phyloP scores from a whole-genome alignment of 148 eudicot genomes.

The Limonium bicolor region DNA sequence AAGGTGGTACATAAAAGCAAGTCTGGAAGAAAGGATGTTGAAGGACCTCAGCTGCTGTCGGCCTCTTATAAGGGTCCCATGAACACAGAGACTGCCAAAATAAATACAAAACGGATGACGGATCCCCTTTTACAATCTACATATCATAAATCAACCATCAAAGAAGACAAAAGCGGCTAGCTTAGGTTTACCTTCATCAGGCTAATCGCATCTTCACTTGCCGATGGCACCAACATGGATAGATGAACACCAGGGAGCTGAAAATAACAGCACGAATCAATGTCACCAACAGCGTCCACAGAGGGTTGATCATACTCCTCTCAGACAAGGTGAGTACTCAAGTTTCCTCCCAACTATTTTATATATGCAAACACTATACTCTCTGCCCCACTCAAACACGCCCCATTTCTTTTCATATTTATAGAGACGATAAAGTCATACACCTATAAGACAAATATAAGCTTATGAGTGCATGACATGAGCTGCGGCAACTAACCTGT shows the following conservation, averaged over 20 bases:
- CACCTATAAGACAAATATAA: background rate
- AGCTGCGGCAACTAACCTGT: slow-evolving; percentile 41
- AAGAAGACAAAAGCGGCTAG: no score
- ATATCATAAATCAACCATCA: background rate
- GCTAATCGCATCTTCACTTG: slow-evolving; percentile 51
- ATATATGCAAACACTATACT: no score
- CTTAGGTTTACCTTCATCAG: slow-evolving; percentile 50
- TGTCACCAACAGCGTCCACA: background rate
- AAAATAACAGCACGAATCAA: slow-evolving; percentile 2
- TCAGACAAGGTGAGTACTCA: no score
- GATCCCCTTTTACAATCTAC: background rate
- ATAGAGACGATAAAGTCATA: no score
- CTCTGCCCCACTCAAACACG: no score
- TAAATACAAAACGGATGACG: background rate
- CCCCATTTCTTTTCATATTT: no score
- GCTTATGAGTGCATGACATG: background rate
- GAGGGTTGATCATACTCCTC: no score
- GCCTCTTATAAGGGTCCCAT: slow-evolving; percentile 84
- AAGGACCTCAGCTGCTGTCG: slow-evolving; percentile 74
- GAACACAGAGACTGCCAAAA: slow-evolving; percentile 59
- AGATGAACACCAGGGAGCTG: slow-evolving; percentile 65
- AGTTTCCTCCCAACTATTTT: no score
- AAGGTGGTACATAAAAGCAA: slow-evolving; percentile 54
- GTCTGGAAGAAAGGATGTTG: slow-evolving; percentile 94
- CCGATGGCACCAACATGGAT: slow-evolving; percentile 59